Conservation (phyloP, 768 basidiomycete genomes). For the Russula emetica region DNA sequence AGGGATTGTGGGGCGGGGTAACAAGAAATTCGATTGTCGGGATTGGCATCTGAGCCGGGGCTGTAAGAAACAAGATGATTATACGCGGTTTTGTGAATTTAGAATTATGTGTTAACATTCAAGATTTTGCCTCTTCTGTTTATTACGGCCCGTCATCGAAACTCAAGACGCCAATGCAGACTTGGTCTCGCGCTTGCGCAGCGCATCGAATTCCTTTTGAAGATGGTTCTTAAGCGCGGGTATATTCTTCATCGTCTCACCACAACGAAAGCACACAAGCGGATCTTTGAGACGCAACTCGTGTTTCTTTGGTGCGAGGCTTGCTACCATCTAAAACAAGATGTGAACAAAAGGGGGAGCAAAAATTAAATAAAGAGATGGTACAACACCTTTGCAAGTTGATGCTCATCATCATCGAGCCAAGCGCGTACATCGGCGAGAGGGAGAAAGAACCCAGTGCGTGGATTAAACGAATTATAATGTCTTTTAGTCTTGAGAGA, state of each 20-base stretch:
- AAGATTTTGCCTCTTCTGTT: not conserved
- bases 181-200: constrained; percentile 15
- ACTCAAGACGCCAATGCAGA: not conserved
- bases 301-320: constrained; percentile 49
- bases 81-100: constrained; percentile 1
- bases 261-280: constrained; percentile 70
- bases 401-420: constrained; percentile 47
- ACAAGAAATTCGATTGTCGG: constrained; percentile 1
- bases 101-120: constrained; percentile 6
- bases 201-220: constrained; percentile 60
- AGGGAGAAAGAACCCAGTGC: constrained; percentile 76
- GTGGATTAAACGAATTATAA: constrained; percentile 87
- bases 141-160: not conserved
- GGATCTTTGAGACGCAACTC: constrained; percentile 63
- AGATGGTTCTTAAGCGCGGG: constrained; percentile 73
- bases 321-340: constrained; percentile 45
- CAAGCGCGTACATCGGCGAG: constrained; percentile 74
- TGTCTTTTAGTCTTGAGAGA: constrained; percentile 83
- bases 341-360: not conserved
- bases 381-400: constrained; percentile 46
- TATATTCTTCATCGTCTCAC: constrained; percentile 59
- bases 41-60: not conserved
- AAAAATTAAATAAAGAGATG: not conserved
- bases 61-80: constrained; percentile 6
- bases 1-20: not conserved